phyloP scores from a whole-genome alignment of 2,329 filamentous ascomycete genomes.

The Bipolaris victoriae region DNA sequence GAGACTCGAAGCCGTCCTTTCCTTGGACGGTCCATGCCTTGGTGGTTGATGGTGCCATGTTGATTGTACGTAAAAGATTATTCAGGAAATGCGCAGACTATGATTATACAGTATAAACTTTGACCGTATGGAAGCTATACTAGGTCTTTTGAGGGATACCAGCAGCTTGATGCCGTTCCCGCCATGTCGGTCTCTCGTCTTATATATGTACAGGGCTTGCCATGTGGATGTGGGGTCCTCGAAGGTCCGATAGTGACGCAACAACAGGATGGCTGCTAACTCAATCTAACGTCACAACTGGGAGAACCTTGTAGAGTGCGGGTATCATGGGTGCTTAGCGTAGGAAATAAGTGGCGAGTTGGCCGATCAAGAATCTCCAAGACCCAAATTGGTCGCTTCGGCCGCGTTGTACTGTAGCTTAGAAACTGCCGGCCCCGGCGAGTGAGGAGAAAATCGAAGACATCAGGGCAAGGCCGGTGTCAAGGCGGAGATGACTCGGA shows the following conservation, averaged over 20 bases:
- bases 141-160: not conserved
- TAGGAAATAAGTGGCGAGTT: conserved; percentile 1
- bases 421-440: conserved; percentile 3
- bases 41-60: conserved; percentile 53
- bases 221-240: conserved; percentile 23
- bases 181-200: conserved; percentile 11
- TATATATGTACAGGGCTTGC: conserved; percentile 16
- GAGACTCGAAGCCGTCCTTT: conserved; percentile 64
- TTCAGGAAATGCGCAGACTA: not conserved
- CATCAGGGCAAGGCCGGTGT: not conserved
- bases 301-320: conserved; percentile 8
- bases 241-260: conserved; percentile 31
- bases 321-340: conserved; percentile 7
- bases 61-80: not conserved
- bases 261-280: conserved; percentile 17
- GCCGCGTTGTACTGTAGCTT: not conserved
- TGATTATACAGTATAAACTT: not conserved
- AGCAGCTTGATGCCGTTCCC: not conserved
- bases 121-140: not conserved
- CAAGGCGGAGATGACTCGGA: conserved; percentile 7
- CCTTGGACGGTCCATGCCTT: conserved; percentile 64
- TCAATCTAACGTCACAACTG: conserved; percentile 11
- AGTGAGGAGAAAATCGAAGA: not conserved
- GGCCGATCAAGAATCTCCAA: not conserved
- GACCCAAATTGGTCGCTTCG: conserved; percentile 1